Evolutionary conservation across 2,329 filamentous ascomycete species (phyloP), one percentile per base, ranked within the genome.

Genomic region (Orbilia blumenaviensis): DNA sequence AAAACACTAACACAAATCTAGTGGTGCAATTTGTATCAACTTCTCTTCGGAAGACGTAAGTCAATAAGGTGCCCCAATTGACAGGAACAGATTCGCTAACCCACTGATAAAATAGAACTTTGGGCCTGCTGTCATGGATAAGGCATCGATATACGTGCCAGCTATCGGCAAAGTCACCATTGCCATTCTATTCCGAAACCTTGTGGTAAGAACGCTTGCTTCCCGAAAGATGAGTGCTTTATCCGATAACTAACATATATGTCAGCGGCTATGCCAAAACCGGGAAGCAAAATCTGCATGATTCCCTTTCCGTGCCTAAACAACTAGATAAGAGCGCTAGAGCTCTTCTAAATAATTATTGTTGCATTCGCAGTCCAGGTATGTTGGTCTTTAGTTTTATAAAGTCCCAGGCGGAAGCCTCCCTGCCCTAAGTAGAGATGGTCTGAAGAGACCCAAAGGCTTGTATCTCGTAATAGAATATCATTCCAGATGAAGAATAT

Each of bases 111-210:
- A 98, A 99, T 84, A 73, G 85, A 98, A 99, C 84, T 98, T 98
- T 83, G 90, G 90, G 77, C 89, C 91, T 0, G 91, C 92, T 54
- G 89, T 98, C 79, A 98, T 97, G 85, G 92, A 97, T 83, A 96
- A 94, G 85, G 95, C 95, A 1, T 93, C 93, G 3, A 96, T 99
- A 81, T 99, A 97, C 81, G 94, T 98, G 16, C 95, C 95, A 0
- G 95, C 94, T 0, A 96, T 97, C 79, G 95, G 95, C 80, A 99
- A 98, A 85, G 94, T 98, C 54, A 99, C 95, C 0, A 98, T 98
- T 82, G 92, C 94, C 14, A 90, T 97, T 34, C 84, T 99, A 72
- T 85, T 98, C 81, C 87, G 95, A 68, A 99, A 99, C 82, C 84
- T 98, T 36, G 87, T 98, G 81, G 92, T 95, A 84, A 84, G 90